These are phyloP conservation scores for Ophiostoma quercus DNA, from an alignment of 2,329 filamentous ascomycete genomes.

Conservation along the genomic window DNA sequence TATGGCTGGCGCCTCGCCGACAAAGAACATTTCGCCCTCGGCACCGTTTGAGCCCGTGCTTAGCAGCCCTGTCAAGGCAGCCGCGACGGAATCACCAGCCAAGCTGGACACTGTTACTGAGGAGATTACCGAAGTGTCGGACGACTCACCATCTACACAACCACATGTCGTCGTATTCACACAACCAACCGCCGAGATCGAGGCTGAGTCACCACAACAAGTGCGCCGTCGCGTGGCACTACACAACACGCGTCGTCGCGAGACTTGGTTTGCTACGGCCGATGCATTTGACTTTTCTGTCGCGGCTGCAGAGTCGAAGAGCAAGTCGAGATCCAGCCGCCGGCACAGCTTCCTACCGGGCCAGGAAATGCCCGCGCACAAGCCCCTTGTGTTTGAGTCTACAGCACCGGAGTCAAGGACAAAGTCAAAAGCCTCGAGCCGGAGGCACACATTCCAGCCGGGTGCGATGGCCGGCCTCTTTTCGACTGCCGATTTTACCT, in stretches of 20 bases:
- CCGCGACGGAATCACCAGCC: background rate
- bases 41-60: slow-evolving; percentile 19
- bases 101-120: background rate
- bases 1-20: slow-evolving; percentile 7
- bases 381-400: background rate
- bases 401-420: background rate
- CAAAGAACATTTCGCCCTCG: background rate
- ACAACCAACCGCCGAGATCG: slow-evolving; percentile 28
- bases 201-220: slow-evolving; percentile 32
- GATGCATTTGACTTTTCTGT: background rate
- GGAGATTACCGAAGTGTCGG: background rate
- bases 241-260: slow-evolving; percentile 31
- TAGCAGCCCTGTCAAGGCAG: slow-evolving; percentile 15
- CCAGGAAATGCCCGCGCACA: background rate
- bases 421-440: background rate
- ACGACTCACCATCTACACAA: background rate
- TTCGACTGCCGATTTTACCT: background rate
- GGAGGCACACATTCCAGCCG: slow-evolving; percentile 23
- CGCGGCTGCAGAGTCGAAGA: slow-evolving; percentile 18
- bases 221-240: slow-evolving; percentile 32
- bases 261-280: slow-evolving; percentile 26
- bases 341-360: slow-evolving; percentile 31
- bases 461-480: background rate
- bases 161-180: slow-evolving; percentile 31
- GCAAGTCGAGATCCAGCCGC: slow-evolving; percentile 17